Evolutionary conservation across 805 yeast genomes (phyloP).

Genomic region (Cyberlindnera xylosilytica): DNA sequence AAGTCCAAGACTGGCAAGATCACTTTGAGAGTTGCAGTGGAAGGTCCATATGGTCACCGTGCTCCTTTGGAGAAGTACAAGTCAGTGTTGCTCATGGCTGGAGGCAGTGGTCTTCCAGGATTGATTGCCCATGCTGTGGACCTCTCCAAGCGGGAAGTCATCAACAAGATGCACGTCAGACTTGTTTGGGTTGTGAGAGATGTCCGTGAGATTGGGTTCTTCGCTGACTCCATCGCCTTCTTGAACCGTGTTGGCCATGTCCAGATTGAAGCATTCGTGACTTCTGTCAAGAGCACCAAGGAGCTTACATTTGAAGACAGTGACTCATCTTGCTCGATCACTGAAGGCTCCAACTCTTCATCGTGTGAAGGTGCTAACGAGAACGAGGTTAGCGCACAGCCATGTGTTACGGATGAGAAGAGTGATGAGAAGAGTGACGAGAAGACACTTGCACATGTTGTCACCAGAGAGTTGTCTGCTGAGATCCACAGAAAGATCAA

Average conservation of each 20-base stretch:
- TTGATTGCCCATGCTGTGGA: conserved; percentile 37
- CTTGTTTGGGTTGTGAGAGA: conserved; percentile 66
- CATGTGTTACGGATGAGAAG: background rate
- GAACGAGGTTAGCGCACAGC: background rate
- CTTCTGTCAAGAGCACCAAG: conserved; percentile 16
- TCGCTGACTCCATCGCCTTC: conserved; percentile 39
- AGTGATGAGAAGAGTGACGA: too few species aligned
- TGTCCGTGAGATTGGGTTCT: conserved; percentile 46
- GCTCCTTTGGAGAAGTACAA: conserved; percentile 37
- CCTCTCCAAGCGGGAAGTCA: conserved; percentile 23
- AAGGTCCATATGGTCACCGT: conserved; percentile 60
- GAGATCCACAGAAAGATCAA: too few species aligned
- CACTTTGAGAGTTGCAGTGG: conserved; percentile 41
- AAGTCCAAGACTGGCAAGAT: conserved; percentile 28
- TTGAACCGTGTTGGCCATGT: conserved; percentile 23
- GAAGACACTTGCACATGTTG: background rate
- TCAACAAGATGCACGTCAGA: conserved; percentile 34
- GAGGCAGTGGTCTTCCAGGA: conserved; percentile 50
- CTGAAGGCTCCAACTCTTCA: background rate
- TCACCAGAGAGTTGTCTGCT: too few species aligned
- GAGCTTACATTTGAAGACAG: background rate
- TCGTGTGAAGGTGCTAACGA: background rate
- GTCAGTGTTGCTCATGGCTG: conserved; percentile 42
- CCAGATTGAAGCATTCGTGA: conserved; percentile 36
- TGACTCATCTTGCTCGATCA: background rate